A percentile compares a stretch with the other conserved stretches of the same genome.
Conservation (phyloP, 129 eudicot genomes). For the Centrapalus pauciflorus region DNA sequence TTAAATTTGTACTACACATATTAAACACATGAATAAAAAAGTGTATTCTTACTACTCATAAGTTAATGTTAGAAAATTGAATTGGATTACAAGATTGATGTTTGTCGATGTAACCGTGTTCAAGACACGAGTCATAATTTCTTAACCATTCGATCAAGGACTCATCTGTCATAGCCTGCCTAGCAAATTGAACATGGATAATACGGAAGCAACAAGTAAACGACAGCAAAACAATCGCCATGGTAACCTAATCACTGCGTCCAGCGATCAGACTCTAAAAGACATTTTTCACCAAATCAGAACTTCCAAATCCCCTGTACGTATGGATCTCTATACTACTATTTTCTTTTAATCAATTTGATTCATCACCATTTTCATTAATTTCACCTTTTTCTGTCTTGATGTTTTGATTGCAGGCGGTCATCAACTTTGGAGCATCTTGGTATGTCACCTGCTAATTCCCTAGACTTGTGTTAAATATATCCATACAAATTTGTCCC, state of each 20-base stretch:
- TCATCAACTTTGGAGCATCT: conserved; percentile 86
- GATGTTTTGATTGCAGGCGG: conserved; percentile 43
- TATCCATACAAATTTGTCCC: neutral
- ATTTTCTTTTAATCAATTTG: neutral
- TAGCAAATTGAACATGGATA: neutral
- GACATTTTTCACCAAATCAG: conserved; percentile 59
- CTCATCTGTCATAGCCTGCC: neutral
- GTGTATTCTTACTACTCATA: no score
- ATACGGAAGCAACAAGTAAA: conserved; percentile 7
- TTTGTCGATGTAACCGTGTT: no score
- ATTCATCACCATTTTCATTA: neutral
- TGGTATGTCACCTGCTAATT: conserved; percentile 45
- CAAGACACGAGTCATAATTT: no score
- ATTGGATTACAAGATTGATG: no score
- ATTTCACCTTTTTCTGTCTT: neutral
- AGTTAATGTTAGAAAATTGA: no score
- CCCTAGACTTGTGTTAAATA: neutral
- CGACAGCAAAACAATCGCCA: conserved; percentile 14
- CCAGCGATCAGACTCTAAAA: conserved; percentile 53
- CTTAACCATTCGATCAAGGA: no score
- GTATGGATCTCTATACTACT: conserved; percentile 3
- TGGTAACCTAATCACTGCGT: conserved; percentile 42
- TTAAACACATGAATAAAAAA: no score
- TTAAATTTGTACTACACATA: no score
- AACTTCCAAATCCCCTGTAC: conserved; percentile 65